Conservation (phyloP, 2,329 filamentous ascomycete genomes). For the Rutstroemia sp. region DNA sequence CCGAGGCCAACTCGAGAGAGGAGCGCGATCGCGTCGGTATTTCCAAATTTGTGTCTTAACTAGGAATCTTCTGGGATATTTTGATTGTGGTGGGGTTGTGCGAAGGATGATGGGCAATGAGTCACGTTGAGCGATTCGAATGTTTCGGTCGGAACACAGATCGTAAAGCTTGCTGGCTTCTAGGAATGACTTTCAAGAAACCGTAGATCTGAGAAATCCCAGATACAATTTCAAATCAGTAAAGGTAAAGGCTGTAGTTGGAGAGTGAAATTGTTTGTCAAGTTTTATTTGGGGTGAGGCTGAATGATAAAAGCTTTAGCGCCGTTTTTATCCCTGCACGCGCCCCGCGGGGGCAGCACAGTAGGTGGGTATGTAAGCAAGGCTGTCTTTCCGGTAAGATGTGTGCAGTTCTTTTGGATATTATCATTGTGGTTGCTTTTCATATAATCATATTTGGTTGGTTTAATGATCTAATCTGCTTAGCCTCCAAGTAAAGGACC, state of each 20-base stretch:
- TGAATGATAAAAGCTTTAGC: neutral
- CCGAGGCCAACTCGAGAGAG: neutral
- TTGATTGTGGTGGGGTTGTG: neutral
- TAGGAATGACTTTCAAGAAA: too few relatives aligned
- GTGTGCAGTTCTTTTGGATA: neutral
- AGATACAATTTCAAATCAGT: neutral
- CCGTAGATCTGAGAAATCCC: too few relatives aligned
- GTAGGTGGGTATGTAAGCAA: neutral
- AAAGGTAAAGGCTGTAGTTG: neutral
- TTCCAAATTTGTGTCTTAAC: neutral
- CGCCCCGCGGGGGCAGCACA: neutral
- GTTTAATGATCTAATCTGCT: too few relatives aligned
- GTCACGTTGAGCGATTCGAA: conserved; percentile 1
- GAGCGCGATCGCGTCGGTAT: neutral
- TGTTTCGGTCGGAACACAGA: too few relatives aligned
- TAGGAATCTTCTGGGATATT: neutral
- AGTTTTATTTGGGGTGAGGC: neutral
- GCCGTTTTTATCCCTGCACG: neutral
- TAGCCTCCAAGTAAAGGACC: too few relatives aligned
- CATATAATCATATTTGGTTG: too few relatives aligned
- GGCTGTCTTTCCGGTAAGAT: neutral
- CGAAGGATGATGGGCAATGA: conserved; percentile 2
- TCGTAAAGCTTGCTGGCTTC: too few relatives aligned
- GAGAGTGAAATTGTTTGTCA: neutral
- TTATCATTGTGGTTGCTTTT: too few relatives aligned